Percentiles rank a stretch among this genome's conserved stretches.
phyloP scores from a whole-genome alignment of 2,329 filamentous ascomycete genomes.

The Trichoderma polysporum region DNA sequence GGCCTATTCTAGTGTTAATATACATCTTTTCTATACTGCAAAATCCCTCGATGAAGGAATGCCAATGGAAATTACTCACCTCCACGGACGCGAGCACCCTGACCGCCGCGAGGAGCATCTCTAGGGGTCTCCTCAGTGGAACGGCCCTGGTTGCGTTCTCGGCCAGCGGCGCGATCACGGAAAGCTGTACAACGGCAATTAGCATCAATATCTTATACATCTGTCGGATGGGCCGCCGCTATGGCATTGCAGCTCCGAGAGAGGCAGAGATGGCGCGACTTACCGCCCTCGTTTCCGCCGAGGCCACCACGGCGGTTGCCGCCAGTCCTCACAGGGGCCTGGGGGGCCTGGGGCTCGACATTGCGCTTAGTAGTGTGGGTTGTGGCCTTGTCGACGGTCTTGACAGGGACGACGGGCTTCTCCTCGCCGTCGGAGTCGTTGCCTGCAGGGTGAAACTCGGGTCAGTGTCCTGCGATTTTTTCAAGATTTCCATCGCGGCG shows the following conservation, averaged over 20 bases:
- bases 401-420: conserved; percentile 80
- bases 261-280: conserved; percentile 35
- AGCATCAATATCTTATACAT: conserved; percentile 2
- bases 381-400: conserved; percentile 82
- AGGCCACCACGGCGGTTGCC: conserved; percentile 54
- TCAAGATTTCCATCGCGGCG: conserved; percentile 21
- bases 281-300: conserved; percentile 85
- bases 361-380: conserved; percentile 81
- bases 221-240: background rate
- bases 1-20: conserved; percentile 41
- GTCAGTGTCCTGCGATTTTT: conserved; percentile 20
- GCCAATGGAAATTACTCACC: conserved; percentile 39
- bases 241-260: background rate
- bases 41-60: background rate
- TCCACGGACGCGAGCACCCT: conserved; percentile 62
- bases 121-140: conserved; percentile 67
- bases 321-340: conserved; percentile 54
- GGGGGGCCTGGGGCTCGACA: conserved; percentile 70
- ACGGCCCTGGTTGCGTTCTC: conserved; percentile 78
- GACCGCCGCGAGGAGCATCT: conserved; percentile 58
- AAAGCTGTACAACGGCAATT: conserved; percentile 59
- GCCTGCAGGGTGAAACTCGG: conserved; percentile 41
- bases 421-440: conserved; percentile 60
- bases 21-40: background rate
- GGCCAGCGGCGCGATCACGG: conserved; percentile 82